Evolutionary conservation across 441 rosid genomes (phyloP).

Genomic region (Adansonia gregorii): DNA sequence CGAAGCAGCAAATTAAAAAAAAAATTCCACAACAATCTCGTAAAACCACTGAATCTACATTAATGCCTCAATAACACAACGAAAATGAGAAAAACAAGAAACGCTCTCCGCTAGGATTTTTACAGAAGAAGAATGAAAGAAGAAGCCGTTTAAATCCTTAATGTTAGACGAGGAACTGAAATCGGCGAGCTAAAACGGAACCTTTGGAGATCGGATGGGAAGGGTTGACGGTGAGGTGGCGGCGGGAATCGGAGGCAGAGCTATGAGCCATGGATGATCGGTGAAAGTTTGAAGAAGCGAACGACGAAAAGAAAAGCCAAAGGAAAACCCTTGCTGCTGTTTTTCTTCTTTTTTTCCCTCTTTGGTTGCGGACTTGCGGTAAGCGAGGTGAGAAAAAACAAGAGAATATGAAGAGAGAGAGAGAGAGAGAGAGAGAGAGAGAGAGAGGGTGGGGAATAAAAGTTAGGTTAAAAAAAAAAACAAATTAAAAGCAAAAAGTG

Average conservation of each 20-base stretch:
- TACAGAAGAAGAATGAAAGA: background rate
- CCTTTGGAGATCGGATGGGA: conserved; percentile 92
- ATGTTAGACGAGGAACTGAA: background rate
- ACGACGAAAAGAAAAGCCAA: conserved; percentile 6
- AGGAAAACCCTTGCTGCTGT: conserved; percentile 32
- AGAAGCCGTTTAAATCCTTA: background rate
- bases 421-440: no score
- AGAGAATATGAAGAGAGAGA: background rate
- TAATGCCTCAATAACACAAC: background rate
- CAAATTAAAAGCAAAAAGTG: conserved; percentile 3
- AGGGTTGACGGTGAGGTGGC: conserved; percentile 68
- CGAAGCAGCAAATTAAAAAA: conserved; percentile 3
- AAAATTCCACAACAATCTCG: conserved; percentile 16
- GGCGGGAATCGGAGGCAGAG: conserved; percentile 61
- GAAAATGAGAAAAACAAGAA: conserved; percentile 2
- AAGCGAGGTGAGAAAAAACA: conserved; percentile 27
- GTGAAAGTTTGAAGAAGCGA: conserved; percentile 37
- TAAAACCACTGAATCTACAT: conserved; percentile 24
- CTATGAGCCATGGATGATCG: conserved; percentile 77
- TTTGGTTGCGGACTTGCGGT: conserved; percentile 23
- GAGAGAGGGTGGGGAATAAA: conserved; percentile 25
- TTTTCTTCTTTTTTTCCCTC: conserved; percentile 11
- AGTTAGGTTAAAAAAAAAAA: conserved; percentile 23
- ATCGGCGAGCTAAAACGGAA: conserved; percentile 29
- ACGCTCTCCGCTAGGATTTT: conserved; percentile 25